Evolutionary conservation across 2,329 filamentous ascomycete species (phyloP).

Genomic region (Colletotrichum chlorophyti): DNA sequence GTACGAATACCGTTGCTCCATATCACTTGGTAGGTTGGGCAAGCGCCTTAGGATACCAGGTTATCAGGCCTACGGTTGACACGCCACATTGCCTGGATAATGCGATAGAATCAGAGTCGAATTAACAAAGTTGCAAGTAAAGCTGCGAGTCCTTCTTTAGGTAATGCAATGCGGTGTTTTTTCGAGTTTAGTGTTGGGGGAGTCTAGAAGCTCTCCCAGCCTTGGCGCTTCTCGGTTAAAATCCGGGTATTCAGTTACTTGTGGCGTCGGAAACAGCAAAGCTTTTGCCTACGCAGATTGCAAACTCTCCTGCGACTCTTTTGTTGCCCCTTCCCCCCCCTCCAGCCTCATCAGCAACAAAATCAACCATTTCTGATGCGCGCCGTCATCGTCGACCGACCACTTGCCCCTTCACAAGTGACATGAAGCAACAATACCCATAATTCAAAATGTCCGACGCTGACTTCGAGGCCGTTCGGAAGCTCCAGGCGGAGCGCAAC

Average conservation of each 20-base stretch:
- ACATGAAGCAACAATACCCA: slow-evolving; percentile 44
- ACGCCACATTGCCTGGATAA: too few relatives aligned
- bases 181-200: neutral
- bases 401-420: slow-evolving; percentile 28
- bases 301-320: slow-evolving; percentile 31
- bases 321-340: slow-evolving; percentile 14
- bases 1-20: too few relatives aligned
- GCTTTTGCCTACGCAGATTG: slow-evolving; percentile 32
- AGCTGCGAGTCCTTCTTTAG: neutral
- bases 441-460: slow-evolving; percentile 71
- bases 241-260: slow-evolving; percentile 38
- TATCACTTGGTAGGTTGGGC: too few relatives aligned
- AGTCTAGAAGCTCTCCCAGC: neutral
- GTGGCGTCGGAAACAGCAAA: slow-evolving; percentile 40
- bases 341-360: slow-evolving; percentile 34
- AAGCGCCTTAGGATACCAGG: too few relatives aligned
- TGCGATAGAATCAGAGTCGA: too few relatives aligned
- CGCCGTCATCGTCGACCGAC: slow-evolving; percentile 27
- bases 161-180: too few relatives aligned
- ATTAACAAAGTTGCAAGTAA: too few relatives aligned
- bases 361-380: slow-evolving; percentile 34
- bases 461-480: slow-evolving; percentile 87
- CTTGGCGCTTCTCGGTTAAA: slow-evolving; percentile 39
- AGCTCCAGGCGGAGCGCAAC: slow-evolving; percentile 93
- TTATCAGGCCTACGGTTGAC: too few relatives aligned